phyloP scores from a whole-genome alignment of 1,284 basidiomycete species.

The Fomitopsis schrenkii region DNA sequence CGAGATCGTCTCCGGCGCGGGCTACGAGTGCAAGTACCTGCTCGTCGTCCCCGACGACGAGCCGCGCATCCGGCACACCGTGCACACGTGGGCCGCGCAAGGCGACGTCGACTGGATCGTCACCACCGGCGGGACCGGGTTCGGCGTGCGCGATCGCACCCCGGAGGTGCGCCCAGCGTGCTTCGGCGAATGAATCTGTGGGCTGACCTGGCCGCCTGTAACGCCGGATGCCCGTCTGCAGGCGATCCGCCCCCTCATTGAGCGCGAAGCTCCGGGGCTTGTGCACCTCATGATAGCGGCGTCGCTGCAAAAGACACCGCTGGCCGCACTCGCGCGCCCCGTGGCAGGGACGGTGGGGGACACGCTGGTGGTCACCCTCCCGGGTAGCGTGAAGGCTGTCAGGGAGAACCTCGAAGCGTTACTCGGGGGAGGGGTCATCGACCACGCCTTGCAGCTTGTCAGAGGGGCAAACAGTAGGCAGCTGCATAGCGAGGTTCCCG shows the following conservation, averaged over 20 bases:
- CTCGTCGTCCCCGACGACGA: constrained; percentile 63
- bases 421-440: constrained; percentile 50
- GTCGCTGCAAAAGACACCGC: constrained; percentile 71
- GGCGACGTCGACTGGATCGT: constrained; percentile 65
- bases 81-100: constrained; percentile 43
- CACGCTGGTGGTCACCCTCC: constrained; percentile 75
- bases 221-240: constrained; percentile 21
- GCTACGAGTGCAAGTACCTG: constrained; percentile 33
- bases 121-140: constrained; percentile 86
- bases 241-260: constrained; percentile 71
- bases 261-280: constrained; percentile 74
- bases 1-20: constrained; percentile 41
- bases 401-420: constrained; percentile 71
- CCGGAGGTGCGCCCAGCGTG: constrained; percentile 57
- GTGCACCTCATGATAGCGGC: constrained; percentile 69
- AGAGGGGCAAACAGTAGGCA: constrained; percentile 61
- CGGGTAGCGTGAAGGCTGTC: constrained; percentile 83
- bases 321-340: constrained; percentile 80
- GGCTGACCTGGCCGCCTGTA: not conserved
- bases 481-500: constrained; percentile 39
- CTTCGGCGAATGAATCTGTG: constrained; percentile 1
- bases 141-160: constrained; percentile 74
- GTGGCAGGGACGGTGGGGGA: constrained; percentile 69
- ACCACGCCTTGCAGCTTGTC: constrained; percentile 76
- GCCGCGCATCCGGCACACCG: constrained; percentile 40